phyloP scores from a whole-genome alignment of 2,329 filamentous ascomycete genomes.

The Colletotrichum liriopes region DNA sequence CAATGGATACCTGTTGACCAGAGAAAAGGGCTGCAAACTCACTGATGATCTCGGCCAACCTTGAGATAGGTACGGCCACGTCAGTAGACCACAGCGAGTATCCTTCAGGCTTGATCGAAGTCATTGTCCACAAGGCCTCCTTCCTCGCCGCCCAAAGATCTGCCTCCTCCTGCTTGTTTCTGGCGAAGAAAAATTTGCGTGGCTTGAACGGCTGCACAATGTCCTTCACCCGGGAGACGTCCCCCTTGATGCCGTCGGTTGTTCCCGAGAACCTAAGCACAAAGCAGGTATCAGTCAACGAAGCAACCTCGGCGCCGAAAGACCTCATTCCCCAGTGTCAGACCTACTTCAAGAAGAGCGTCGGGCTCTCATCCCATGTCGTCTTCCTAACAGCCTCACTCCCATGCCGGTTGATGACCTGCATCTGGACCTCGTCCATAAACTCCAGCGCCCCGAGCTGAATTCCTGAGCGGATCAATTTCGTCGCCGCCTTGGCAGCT shows the following conservation, averaged over 20 bases:
- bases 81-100: constrained; percentile 85
- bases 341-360: constrained; percentile 78
- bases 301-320: constrained; percentile 45
- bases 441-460: constrained; percentile 77
- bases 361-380: constrained; percentile 77
- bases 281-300: neutral
- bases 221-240: constrained; percentile 71
- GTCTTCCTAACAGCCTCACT: constrained; percentile 67
- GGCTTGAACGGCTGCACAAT: constrained; percentile 67
- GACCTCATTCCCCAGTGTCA: neutral
- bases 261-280: constrained; percentile 73
- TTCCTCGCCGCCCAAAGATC: constrained; percentile 85
- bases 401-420: constrained; percentile 74
- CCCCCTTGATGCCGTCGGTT: constrained; percentile 70
- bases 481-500: constrained; percentile 75
- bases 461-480: constrained; percentile 75
- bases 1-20: neutral
- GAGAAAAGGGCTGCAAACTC: constrained; percentile 21
- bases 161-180: constrained; percentile 73
- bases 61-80: constrained; percentile 83
- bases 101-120: constrained; percentile 73
- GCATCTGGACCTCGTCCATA: constrained; percentile 77
- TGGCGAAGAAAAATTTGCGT: constrained; percentile 78
- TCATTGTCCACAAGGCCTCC: constrained; percentile 80
- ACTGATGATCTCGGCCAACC: constrained; percentile 78